phyloP scores from a whole-genome alignment of 805 yeast genomes.

The Kazachstania viticola region DNA sequence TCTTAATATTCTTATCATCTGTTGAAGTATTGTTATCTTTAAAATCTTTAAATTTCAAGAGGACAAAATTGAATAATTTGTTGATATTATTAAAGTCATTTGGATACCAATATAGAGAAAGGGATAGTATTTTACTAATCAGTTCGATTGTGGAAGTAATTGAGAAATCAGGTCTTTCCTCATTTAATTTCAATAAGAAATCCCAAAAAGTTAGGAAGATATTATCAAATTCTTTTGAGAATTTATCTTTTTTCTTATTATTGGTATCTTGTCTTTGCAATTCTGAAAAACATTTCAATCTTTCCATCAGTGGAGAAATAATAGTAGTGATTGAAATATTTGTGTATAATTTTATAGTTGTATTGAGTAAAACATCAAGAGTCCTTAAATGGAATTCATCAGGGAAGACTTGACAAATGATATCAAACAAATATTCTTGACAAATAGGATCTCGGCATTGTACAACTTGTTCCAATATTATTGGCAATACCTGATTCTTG shows the following conservation, averaged over 20 bases:
- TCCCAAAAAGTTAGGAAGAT: slow-evolving; percentile 58
- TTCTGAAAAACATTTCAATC: slow-evolving; percentile 32
- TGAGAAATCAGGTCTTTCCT: slow-evolving; percentile 53
- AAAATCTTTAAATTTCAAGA: slow-evolving; percentile 28
- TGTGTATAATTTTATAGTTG: slow-evolving; percentile 58
- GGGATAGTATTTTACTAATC: slow-evolving; percentile 50
- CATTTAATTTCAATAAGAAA: slow-evolving; percentile 45
- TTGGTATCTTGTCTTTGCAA: slow-evolving; percentile 5
- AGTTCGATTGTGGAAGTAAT: slow-evolving; percentile 53
- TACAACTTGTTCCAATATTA: slow-evolving; percentile 75
- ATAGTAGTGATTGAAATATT: slow-evolving; percentile 57
- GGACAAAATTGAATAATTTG: slow-evolving; percentile 45
- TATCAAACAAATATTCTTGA: slow-evolving; percentile 85
- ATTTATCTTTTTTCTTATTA: slow-evolving; percentile 1
- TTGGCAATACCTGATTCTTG: slow-evolving; percentile 52
- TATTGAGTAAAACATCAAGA: slow-evolving; percentile 50
- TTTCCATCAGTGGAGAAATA: slow-evolving; percentile 56
- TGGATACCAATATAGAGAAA: slow-evolving; percentile 60
- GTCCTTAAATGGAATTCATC: slow-evolving; percentile 80
- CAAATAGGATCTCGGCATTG: slow-evolving; percentile 89
- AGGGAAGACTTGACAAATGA: slow-evolving; percentile 87
- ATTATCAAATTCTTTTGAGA: slow-evolving; percentile 12
- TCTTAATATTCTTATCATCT: too few species aligned
- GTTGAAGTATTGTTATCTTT: slow-evolving; percentile 9
- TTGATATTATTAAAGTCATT: slow-evolving; percentile 49